Conservation (phyloP, 2,329 filamentous ascomycete species). For the Nothophoma quercina region DNA sequence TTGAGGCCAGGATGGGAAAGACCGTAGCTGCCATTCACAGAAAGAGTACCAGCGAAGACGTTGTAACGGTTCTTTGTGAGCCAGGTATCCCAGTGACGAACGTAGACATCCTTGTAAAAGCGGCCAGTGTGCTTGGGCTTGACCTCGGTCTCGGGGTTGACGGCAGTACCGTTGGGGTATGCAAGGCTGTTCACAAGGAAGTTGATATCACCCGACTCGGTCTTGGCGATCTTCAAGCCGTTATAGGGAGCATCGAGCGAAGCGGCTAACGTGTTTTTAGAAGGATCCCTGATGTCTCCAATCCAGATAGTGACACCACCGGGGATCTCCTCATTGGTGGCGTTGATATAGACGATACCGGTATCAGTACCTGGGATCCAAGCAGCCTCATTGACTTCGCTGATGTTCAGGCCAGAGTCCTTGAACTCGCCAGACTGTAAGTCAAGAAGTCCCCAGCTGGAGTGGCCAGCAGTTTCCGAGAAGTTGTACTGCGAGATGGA, state of each 20-base stretch:
- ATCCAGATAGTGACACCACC: conserved; percentile 49
- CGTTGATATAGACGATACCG: conserved; percentile 70
- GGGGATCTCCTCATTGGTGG: conserved; percentile 65
- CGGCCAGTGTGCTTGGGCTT: conserved; percentile 69
- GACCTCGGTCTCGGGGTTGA: conserved; percentile 68
- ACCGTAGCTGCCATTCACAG: conserved; percentile 36
- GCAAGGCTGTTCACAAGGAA: conserved; percentile 67
- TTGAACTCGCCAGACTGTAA: conserved; percentile 44
- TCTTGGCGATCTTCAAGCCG: conserved; percentile 58
- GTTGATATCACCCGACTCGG: conserved; percentile 50
- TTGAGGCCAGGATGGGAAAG: conserved; percentile 48
- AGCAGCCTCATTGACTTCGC: conserved; percentile 43
- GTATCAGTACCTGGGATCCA: conserved; percentile 47
- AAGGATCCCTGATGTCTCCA: conserved; percentile 40
- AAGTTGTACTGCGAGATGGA: conserved; percentile 82
- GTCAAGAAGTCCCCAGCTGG: conserved; percentile 55
- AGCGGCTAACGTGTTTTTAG: conserved; percentile 41
- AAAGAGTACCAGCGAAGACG: conserved; percentile 74
- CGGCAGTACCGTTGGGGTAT: conserved; percentile 73
- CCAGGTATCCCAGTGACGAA: conserved; percentile 84
- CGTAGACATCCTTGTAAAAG: conserved; percentile 77
- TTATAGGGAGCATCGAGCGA: conserved; percentile 57
- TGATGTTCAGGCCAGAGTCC: conserved; percentile 40
- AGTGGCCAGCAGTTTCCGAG: conserved; percentile 70
- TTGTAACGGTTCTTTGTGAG: conserved; percentile 72